Conservation (phyloP, 2,329 filamentous ascomycete genomes). For the Claviceps fusiformis region DNA sequence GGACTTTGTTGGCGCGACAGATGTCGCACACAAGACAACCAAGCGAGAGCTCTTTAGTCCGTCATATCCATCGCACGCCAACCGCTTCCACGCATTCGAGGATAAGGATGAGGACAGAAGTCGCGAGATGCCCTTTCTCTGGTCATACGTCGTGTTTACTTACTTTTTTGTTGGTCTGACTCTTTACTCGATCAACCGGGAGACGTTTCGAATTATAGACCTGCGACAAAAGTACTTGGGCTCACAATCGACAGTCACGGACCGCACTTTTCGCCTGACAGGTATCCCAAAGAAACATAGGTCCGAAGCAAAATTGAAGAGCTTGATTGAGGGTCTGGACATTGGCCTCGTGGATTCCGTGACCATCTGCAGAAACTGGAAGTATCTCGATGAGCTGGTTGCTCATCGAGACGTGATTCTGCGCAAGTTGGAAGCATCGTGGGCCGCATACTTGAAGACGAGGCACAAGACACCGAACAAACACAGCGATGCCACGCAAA, state of each 20-base stretch:
- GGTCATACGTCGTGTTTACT: conserved; percentile 89
- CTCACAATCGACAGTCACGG: conserved; percentile 87
- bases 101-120: conserved; percentile 21
- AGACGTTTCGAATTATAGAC: conserved; percentile 75
- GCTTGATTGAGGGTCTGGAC: conserved; percentile 73
- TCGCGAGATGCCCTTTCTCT: conserved; percentile 46
- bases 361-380: conserved; percentile 78
- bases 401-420: conserved; percentile 51
- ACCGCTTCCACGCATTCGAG: conserved; percentile 11
- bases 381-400: conserved; percentile 62
- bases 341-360: conserved; percentile 87
- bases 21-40: background rate
- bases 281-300: conserved; percentile 71
- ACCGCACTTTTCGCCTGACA: conserved; percentile 82
- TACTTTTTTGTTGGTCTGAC: conserved; percentile 81
- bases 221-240: conserved; percentile 85
- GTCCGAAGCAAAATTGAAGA: conserved; percentile 70
- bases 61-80: conserved; percentile 4
- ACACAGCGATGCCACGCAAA: conserved; percentile 6
- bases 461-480: conserved; percentile 10
- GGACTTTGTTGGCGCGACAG: background rate
- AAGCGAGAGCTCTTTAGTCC: conserved; percentile 4
- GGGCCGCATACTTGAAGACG: conserved; percentile 49
- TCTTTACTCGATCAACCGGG: conserved; percentile 67
- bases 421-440: conserved; percentile 66